phyloP scores from a whole-genome alignment of 106 monocot genomes.

The Dendrobium chrysotoxum region DNA sequence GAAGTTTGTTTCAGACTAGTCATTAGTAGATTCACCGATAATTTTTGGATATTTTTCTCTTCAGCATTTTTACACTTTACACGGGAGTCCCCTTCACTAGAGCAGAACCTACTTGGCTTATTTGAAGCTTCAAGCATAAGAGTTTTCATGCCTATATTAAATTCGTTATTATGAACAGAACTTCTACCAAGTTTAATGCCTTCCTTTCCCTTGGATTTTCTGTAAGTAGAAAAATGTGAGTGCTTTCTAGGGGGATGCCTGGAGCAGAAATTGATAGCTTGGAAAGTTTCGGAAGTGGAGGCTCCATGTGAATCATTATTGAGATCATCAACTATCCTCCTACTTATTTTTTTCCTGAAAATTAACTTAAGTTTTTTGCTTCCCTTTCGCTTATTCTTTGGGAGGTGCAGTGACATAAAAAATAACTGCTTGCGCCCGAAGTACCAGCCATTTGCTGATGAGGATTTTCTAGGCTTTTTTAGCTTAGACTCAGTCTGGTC shows the following conservation, averaged over 20 bases:
- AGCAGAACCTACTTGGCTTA: neutral
- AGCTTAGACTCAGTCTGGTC: neutral
- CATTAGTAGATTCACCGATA: neutral
- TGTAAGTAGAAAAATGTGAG: neutral
- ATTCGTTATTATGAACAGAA: constrained; percentile 2
- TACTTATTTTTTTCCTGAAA: neutral
- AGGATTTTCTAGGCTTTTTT: neutral
- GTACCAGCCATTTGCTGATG: neutral
- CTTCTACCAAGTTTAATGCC: neutral
- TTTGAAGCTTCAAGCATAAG: neutral
- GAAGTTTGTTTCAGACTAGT: neutral
- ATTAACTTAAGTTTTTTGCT: neutral
- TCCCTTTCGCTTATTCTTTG: neutral
- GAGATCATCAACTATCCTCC: neutral
- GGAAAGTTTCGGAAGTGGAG: neutral
- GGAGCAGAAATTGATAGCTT: neutral
- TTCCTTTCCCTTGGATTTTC: neutral
- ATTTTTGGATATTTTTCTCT: neutral
- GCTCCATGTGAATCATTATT: neutral
- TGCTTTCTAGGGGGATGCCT: neutral
- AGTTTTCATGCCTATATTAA: neutral
- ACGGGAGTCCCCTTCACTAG: neutral
- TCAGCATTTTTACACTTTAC: too few relatives aligned
- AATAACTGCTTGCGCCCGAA: constrained; percentile 1
- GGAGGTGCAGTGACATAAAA: neutral